Percentiles rank a stretch among this genome's conserved stretches.
Evolutionary conservation across 2,329 filamentous ascomycete genomes (phyloP).

Genomic region (Colletotrichum spinosum): DNA sequence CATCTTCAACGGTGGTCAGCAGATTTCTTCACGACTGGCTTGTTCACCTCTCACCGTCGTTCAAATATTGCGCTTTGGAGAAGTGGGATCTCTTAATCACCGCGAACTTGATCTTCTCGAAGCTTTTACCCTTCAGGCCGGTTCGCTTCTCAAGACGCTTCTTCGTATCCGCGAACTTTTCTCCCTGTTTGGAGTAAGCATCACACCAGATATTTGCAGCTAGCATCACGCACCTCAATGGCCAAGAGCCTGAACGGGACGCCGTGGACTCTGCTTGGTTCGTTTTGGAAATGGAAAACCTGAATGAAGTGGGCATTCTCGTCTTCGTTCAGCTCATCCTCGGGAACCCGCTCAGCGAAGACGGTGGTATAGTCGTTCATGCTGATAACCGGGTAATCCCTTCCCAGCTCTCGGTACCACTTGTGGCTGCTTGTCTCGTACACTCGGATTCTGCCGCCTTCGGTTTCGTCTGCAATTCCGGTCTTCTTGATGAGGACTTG

Average conservation of each 20-base stretch:
- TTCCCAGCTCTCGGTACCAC: conserved; percentile 81
- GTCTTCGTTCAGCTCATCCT: conserved; percentile 73
- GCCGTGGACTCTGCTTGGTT: conserved; percentile 85
- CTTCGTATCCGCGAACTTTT: conserved; percentile 91
- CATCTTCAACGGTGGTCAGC: conserved; percentile 55
- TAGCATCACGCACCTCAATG: conserved; percentile 72
- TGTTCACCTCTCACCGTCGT: conserved; percentile 76
- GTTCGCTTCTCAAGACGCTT: conserved; percentile 93
- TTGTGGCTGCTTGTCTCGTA: conserved; percentile 88
- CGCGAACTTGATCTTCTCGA: conserved; percentile 98
- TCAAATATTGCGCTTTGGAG: conserved; percentile 83
- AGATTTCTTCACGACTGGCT: background rate
- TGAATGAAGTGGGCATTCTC: conserved; percentile 71
- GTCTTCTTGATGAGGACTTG: conserved; percentile 83
- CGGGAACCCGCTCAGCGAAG: conserved; percentile 83
- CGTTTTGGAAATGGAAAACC: conserved; percentile 93
- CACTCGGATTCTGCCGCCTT: conserved; percentile 78
- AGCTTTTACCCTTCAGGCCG: conserved; percentile 96
- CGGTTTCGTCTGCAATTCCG: conserved; percentile 78
- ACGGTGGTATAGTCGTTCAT: conserved; percentile 89
- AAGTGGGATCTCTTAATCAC: conserved; percentile 78
- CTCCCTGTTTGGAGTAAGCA: conserved; percentile 65
- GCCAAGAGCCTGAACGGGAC: conserved; percentile 92
- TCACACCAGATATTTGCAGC: background rate
- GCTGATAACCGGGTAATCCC: conserved; percentile 79